Conservation (phyloP, 1,284 basidiomycete species). For the Cryptococcus sp. region DNA sequence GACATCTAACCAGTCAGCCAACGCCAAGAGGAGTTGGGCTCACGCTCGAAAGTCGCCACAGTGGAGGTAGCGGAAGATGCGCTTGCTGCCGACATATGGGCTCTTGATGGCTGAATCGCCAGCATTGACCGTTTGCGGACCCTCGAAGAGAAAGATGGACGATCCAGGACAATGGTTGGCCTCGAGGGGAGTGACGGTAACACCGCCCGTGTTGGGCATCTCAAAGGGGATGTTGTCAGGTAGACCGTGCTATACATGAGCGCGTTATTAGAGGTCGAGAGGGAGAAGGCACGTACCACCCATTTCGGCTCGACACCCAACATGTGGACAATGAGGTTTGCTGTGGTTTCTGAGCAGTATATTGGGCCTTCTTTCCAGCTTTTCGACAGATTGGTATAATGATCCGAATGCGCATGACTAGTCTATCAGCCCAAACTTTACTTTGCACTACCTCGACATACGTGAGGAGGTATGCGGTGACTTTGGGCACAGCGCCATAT, state of each 20-base stretch:
- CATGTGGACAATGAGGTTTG: slow-evolving; percentile 84
- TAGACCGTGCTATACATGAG: slow-evolving; percentile 48
- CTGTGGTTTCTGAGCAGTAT: slow-evolving; percentile 88
- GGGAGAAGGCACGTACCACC: slow-evolving; percentile 58
- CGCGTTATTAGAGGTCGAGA: slow-evolving; percentile 2
- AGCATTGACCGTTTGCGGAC: slow-evolving; percentile 77
- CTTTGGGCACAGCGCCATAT: slow-evolving; percentile 81
- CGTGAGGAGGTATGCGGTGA: slow-evolving; percentile 86
- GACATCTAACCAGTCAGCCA: slow-evolving; percentile 48
- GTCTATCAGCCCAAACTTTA: slow-evolving; percentile 4
- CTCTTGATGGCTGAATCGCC: slow-evolving; percentile 72
- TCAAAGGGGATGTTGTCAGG: slow-evolving; percentile 69
- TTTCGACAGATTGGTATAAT: slow-evolving; percentile 82
- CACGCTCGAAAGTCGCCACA: slow-evolving; percentile 90
- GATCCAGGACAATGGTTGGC: slow-evolving; percentile 98
- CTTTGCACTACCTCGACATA: slow-evolving; percentile 40
- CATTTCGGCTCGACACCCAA: slow-evolving; percentile 79
- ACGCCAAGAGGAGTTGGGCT: slow-evolving; percentile 5
- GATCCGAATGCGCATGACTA: slow-evolving; percentile 92
- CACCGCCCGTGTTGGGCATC: slow-evolving; percentile 77
- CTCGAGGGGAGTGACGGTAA: slow-evolving; percentile 87
- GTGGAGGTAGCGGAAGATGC: slow-evolving; percentile 81
- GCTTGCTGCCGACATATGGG: slow-evolving; percentile 61
- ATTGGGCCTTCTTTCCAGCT: slow-evolving; percentile 87
- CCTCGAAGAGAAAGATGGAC: slow-evolving; percentile 88